A percentile compares a stretch with the other conserved stretches of the same genome.
phyloP scores from a whole-genome alignment of 2,329 filamentous ascomycete genomes.

The Talaromyces rugulosus region DNA sequence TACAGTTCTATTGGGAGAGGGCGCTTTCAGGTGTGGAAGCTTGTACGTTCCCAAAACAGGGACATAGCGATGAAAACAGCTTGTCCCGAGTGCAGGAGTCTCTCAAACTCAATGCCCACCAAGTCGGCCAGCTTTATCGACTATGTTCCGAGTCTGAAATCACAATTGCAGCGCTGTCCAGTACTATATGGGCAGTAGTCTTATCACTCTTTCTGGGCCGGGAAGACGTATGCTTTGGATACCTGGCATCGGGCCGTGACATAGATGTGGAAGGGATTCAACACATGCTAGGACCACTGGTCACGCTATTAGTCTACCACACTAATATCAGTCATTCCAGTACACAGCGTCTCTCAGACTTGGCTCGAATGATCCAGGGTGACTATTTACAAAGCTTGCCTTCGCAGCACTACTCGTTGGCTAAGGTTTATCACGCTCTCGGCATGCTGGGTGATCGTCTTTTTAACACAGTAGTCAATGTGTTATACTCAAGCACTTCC shows the following conservation, averaged over 20 bases:
- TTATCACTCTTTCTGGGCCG: constrained; percentile 31
- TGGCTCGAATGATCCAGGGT: not conserved
- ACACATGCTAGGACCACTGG: constrained; percentile 33
- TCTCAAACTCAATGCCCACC: not conserved
- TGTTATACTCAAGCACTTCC: not conserved
- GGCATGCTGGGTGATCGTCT: not conserved
- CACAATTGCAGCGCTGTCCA: constrained; percentile 29
- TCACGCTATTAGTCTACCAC: constrained; percentile 16
- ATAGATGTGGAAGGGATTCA: constrained; percentile 29
- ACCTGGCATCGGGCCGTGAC: constrained; percentile 37
- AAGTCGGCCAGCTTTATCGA: not conserved
- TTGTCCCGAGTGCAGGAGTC: not conserved
- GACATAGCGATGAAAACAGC: not conserved
- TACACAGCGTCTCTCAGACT: not conserved
- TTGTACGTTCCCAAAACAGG: not conserved
- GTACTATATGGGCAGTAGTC: constrained; percentile 37
- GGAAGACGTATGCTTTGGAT: constrained; percentile 38
- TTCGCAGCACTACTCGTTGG: not conserved
- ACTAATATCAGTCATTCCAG: not conserved
- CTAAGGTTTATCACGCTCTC: not conserved
- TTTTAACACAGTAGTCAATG: not conserved
- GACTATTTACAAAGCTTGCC: not conserved
- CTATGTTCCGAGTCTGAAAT: not conserved
- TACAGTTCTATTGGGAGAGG: not conserved
- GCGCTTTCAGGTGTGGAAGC: not conserved